phyloP scores from a whole-genome alignment of 2,329 filamentous ascomycete species.

The Diaporthe citrichinensis region DNA sequence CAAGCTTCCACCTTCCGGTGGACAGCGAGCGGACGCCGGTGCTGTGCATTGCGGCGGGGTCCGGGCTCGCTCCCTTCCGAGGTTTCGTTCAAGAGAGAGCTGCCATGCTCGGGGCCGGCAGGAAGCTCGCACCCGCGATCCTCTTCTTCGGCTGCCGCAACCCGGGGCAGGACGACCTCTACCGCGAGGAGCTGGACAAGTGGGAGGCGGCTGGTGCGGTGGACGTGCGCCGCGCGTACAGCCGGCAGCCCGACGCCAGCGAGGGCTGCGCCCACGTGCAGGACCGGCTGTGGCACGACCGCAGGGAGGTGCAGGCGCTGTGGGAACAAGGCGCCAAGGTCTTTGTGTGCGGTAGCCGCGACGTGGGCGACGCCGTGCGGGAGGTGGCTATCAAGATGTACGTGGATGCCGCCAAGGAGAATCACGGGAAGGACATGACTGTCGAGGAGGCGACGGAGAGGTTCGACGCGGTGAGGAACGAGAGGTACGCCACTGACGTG shows the following conservation, averaged over 20 bases:
- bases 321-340: slow-evolving; percentile 62
- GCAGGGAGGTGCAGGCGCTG: slow-evolving; percentile 49
- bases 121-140: slow-evolving; percentile 69
- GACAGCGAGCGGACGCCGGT: slow-evolving; percentile 62
- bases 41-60: slow-evolving; percentile 65
- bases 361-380: slow-evolving; percentile 58
- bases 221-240: slow-evolving; percentile 73
- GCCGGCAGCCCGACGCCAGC: slow-evolving; percentile 61
- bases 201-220: slow-evolving; percentile 76
- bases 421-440: slow-evolving; percentile 45
- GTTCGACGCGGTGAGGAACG: slow-evolving; percentile 66
- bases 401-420: slow-evolving; percentile 50
- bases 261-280: slow-evolving; percentile 55
- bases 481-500: slow-evolving; percentile 72
- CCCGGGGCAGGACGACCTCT: slow-evolving; percentile 70
- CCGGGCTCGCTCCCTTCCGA: slow-evolving; percentile 73
- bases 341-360: slow-evolving; percentile 72
- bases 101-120: slow-evolving; percentile 62
- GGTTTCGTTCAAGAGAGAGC: slow-evolving; percentile 75
- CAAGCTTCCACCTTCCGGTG: slow-evolving; percentile 63
- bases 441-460: slow-evolving; percentile 54
- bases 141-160: slow-evolving; percentile 76
- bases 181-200: slow-evolving; percentile 67
- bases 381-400: slow-evolving; percentile 53
- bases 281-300: slow-evolving; percentile 63